Base-by-base conservation (phyloP, 2,329 filamentous ascomycete species). In the Aspergillus sergii region DNA sequence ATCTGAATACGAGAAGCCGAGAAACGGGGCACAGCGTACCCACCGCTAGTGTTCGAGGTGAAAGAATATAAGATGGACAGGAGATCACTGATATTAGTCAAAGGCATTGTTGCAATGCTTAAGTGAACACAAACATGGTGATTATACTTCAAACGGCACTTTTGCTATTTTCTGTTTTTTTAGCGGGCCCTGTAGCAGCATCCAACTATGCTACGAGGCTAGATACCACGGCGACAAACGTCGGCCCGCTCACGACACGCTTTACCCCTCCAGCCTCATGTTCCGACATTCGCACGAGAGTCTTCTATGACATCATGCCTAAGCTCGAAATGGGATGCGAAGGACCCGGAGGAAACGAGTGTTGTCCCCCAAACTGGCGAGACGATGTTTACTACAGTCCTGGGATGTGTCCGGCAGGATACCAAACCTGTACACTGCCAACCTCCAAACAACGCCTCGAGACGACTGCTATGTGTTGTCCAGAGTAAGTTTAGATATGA, bases 381-480 rank as follows among this genome's bases (percentile, higher is more conserved):
- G 43, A 11, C 2, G 51, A 51, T 26, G 58, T 61, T 12, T 68
- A 68, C 46, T 68, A 65, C 32, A 68, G 64, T 54, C 66, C 64
- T 4, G 66, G 64, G 3, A 46, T 50, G 46, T 68, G 66, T 45
- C 66, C 64, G 6, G 54, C 62, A 3, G 61, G 59, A 4, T 68
- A 66, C 28, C 60, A 62, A 16, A 51, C 59, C 11, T 66, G 55
- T 36, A 58, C 64, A 2, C 41, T 68, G n/a, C 62, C 63, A 3
- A 68, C 64, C 3, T 53, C 57, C 6, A 62, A 58, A 30, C 66
- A 65, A 48, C 61, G 62, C 7, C n/a, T 41, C 14, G 64, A 65
- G 39, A 68, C 64, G 2, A 68, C 64, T 1, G 62, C 53, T n/a
- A 55, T 62, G 12, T 68, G 66, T 41, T 66, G 66, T 51, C 61